phyloP scores from a whole-genome alignment of 371 early-diverging fungal species.

The Mucor ambiguus region DNA sequence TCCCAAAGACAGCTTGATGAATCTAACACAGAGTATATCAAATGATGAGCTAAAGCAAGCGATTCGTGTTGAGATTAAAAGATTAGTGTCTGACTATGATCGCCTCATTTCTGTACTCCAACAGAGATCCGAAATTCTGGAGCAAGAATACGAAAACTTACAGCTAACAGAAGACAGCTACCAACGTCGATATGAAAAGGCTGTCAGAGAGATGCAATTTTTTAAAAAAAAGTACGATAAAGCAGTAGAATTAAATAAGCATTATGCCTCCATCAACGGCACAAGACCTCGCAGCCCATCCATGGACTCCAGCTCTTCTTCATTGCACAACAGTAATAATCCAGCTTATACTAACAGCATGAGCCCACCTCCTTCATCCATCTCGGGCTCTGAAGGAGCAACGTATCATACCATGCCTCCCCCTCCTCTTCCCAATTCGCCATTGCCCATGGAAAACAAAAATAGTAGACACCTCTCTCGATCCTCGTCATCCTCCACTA shows the following conservation, averaged over 20 bases:
- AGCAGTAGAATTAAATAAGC: constrained; percentile 23
- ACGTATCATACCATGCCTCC: constrained; percentile 6
- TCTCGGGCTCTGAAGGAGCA: constrained; percentile 11
- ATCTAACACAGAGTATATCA: constrained; percentile 18
- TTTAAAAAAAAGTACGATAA: constrained; percentile 45
- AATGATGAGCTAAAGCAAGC: constrained; percentile 31
- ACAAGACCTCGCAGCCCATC: constrained; percentile 31
- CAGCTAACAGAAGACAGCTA: constrained; percentile 18
- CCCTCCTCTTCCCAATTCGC: constrained; percentile 18
- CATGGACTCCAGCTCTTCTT: constrained; percentile 27
- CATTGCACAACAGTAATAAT: neutral
- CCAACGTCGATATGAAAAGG: constrained; percentile 47
- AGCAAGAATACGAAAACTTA: constrained; percentile 40
- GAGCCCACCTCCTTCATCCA: constrained; percentile 34
- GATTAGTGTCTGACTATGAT: constrained; percentile 34
- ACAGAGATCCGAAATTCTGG: constrained; percentile 36
- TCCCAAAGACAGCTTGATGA: constrained; percentile 18
- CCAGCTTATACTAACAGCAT: constrained; percentile 14
- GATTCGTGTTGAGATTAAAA: constrained; percentile 32
- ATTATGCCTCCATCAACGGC: constrained; percentile 16
- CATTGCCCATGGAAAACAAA: neutral
- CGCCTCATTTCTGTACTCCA: constrained; percentile 36
- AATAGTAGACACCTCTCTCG: constrained; percentile 18
- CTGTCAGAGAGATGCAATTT: constrained; percentile 54
- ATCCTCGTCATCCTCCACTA: constrained; percentile 24